Conservation (phyloP, 768 basidiomycete species). For the Phaeolepiota aurea region DNA sequence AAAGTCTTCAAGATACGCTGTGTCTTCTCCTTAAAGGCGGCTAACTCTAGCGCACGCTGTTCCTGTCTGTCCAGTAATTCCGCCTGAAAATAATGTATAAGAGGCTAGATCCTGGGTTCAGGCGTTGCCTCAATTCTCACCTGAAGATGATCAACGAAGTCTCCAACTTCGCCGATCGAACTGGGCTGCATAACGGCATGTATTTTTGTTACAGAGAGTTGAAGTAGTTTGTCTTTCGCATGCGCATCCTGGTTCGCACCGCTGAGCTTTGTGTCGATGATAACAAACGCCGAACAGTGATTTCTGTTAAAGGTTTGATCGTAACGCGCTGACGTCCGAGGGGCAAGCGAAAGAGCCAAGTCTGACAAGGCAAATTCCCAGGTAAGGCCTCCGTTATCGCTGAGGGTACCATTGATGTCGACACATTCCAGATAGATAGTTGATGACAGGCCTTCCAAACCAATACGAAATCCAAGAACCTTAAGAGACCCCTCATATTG, state of each 20-base stretch:
- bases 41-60: conserved; percentile 69
- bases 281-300: conserved; percentile 75
- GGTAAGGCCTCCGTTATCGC: conserved; percentile 31
- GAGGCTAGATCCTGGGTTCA: too few species aligned
- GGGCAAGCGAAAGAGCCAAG: conserved; percentile 77
- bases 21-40: conserved; percentile 78
- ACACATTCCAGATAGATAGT: conserved; percentile 70
- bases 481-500: conserved; percentile 48
- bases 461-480: conserved; percentile 76
- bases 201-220: conserved; percentile 60
- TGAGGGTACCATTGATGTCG: conserved; percentile 58
- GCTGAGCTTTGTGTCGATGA: conserved; percentile 58
- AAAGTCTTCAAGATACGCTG: conserved; percentile 66
- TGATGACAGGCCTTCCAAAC: conserved; percentile 66
- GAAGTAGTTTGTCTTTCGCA: conserved; percentile 25
- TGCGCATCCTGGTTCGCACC: conserved; percentile 18
- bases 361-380: conserved; percentile 73
- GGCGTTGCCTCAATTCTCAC: conserved; percentile 29
- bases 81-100: conserved; percentile 32
- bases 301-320: conserved; percentile 43
- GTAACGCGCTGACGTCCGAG: conserved; percentile 31
- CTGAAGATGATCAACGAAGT: conserved; percentile 82
- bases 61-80: conserved; percentile 71
- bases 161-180: conserved; percentile 84
- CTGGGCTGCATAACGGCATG: conserved; percentile 94